phyloP scores from a whole-genome alignment of 2,329 filamentous ascomycete genomes.

The Talaromyces albobiverticillius region DNA sequence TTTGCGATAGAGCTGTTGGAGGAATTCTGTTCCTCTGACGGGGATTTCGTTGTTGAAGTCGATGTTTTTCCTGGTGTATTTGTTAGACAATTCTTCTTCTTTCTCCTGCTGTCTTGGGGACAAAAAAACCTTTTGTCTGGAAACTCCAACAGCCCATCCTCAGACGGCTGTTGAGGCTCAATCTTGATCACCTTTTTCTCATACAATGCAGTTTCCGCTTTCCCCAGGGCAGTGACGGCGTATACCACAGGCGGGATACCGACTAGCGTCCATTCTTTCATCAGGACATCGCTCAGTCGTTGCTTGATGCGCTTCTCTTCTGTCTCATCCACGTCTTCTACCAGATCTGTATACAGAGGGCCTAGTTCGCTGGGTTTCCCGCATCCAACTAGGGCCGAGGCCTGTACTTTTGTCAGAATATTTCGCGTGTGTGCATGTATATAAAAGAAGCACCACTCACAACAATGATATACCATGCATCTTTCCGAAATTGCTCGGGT shows the following conservation, averaged over 20 bases:
- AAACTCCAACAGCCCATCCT: constrained; percentile 16
- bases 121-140: constrained; percentile 17
- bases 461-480: constrained; percentile 49
- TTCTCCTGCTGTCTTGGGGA: not conserved
- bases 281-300: constrained; percentile 26
- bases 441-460: constrained; percentile 27
- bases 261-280: constrained; percentile 32
- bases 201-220: constrained; percentile 21
- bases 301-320: constrained; percentile 18
- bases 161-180: constrained; percentile 12
- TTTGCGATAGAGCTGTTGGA: constrained; percentile 28
- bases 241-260: constrained; percentile 31
- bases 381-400: constrained; percentile 25
- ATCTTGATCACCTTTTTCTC: constrained; percentile 17
- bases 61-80: constrained; percentile 18
- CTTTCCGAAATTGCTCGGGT: constrained; percentile 58
- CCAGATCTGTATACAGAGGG: constrained; percentile 26
- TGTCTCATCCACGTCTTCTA: constrained; percentile 13
- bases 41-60: constrained; percentile 22
- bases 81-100: not conserved
- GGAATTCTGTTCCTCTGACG: constrained; percentile 26
- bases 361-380: constrained; percentile 24
- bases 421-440: not conserved
- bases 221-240: constrained; percentile 27
- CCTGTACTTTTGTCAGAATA: constrained; percentile 15